Evolutionary conservation across 108 stramenopile species (phyloP).

Genomic region (Fragilariopsis cylindrus): DNA sequence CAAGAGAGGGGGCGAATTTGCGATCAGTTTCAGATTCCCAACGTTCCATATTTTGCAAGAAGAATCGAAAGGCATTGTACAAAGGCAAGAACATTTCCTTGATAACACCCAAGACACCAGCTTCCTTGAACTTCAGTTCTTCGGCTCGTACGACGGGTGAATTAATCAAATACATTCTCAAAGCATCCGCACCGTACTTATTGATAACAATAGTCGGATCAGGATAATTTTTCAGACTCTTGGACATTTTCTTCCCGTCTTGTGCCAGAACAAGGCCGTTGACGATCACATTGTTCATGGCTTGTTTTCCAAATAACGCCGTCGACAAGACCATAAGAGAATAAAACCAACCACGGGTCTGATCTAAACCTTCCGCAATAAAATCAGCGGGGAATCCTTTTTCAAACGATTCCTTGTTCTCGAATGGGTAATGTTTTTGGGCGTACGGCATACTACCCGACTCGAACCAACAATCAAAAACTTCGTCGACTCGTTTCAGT

Average conservation of each 20-base stretch:
- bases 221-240: slow-evolving; percentile 99
- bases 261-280: slow-evolving; percentile 97
- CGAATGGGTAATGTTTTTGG: slow-evolving; percentile 99
- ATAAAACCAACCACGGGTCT: slow-evolving; percentile 99
- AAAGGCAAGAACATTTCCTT: slow-evolving; percentile 97
- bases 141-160: slow-evolving; percentile 99
- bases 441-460: slow-evolving; percentile 99
- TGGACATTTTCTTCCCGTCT: slow-evolving; percentile 99
- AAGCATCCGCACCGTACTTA: slow-evolving; percentile 98
- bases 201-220: slow-evolving; percentile 91
- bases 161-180: slow-evolving; percentile 99
- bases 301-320: slow-evolving; percentile 96
- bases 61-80: slow-evolving; percentile 99
- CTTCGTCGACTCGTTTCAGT: slow-evolving; percentile 94
- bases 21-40: slow-evolving; percentile 63
- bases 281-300: slow-evolving; percentile 98
- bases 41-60: slow-evolving; percentile 89
- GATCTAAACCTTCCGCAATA: slow-evolving; percentile 99
- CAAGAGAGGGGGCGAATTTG: slow-evolving; percentile 82
- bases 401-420: slow-evolving; percentile 96
- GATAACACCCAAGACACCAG: slow-evolving; percentile 96
- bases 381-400: slow-evolving; percentile 99
- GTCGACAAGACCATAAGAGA: slow-evolving; percentile 99
- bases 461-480: slow-evolving; percentile 99
- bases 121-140: slow-evolving; percentile 95